Percentiles rank a stretch among this genome's conserved stretches.
These are phyloP conservation scores for Coelastrella sp. DNA, from an alignment of 139 green algal species.

Conservation along the genomic window DNA sequence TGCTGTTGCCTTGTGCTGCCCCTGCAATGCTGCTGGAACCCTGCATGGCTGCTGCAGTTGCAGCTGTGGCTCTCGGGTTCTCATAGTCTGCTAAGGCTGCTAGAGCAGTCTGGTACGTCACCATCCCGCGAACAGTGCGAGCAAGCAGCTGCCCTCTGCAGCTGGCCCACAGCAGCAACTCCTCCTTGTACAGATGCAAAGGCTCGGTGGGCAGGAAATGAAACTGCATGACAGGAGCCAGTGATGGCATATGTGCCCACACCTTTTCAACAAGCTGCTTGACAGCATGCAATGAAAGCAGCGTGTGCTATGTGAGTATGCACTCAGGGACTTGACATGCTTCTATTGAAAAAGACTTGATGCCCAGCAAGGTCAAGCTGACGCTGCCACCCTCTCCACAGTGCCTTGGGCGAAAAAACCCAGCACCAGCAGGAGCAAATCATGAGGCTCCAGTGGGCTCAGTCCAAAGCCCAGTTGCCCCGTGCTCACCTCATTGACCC, in stretches of 20 bases:
- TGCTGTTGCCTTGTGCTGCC: neutral
- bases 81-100: slow-evolving; percentile 39
- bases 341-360: neutral
- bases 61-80: slow-evolving; percentile 3
- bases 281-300: neutral
- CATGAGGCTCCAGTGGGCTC: neutral
- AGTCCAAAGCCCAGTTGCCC: neutral
- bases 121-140: slow-evolving; percentile 82
- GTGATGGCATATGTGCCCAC: neutral
- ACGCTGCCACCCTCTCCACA: too few species aligned
- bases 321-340: neutral
- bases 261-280: neutral
- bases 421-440: neutral
- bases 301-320: too few species aligned
- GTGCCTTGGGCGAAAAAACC: too few species aligned
- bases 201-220: slow-evolving; percentile 62
- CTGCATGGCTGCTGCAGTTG: slow-evolving; percentile 9
- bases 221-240: neutral
- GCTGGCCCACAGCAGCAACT: slow-evolving; percentile 88
- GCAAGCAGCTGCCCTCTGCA: slow-evolving; percentile 85
- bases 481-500: slow-evolving; percentile 13
- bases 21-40: neutral
- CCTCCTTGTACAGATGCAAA: slow-evolving; percentile 60
- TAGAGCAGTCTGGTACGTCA: slow-evolving; percentile 75
- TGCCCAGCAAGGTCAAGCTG: too few species aligned